Conservation (phyloP, 352 stramenopile species). For the Phytophthora pluvialis region DNA sequence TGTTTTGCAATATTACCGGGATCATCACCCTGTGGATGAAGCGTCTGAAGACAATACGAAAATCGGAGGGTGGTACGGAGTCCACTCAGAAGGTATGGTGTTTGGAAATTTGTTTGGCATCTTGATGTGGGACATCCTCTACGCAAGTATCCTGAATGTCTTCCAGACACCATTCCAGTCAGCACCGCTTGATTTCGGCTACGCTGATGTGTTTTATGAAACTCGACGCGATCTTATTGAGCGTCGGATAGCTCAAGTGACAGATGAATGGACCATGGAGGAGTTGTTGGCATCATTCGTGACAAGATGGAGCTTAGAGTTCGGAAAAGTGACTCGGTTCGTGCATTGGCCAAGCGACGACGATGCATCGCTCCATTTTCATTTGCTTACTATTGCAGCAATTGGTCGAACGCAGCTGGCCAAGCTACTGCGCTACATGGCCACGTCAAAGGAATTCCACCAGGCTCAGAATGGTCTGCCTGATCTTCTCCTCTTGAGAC, state of each 20-base stretch:
- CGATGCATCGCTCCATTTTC: constrained; percentile 47
- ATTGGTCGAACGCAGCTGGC: constrained; percentile 51
- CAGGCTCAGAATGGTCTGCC: constrained; percentile 76
- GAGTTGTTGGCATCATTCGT: constrained; percentile 52
- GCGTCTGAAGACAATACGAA: neutral
- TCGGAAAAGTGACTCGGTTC: constrained; percentile 69
- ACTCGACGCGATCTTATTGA: constrained; percentile 55
- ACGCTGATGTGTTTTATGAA: constrained; percentile 59
- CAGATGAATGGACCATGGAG: constrained; percentile 43
- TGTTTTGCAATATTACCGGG: constrained; percentile 79
- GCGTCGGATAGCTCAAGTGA: constrained; percentile 45
- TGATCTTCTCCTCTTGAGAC: constrained; percentile 65
- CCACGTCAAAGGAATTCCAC: constrained; percentile 72
- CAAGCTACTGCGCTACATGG: constrained; percentile 67
- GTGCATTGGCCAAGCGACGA: constrained; percentile 56
- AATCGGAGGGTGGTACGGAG: constrained; percentile 76
- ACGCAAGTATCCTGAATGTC: constrained; percentile 76
- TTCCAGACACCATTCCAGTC: constrained; percentile 90
- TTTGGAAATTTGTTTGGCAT: constrained; percentile 83
- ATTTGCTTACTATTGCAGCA: constrained; percentile 58
- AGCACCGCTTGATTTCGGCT: constrained; percentile 75
- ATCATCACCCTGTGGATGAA: constrained; percentile 27
- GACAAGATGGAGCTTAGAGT: constrained; percentile 46
- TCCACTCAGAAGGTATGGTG: constrained; percentile 84
- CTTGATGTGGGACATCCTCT: constrained; percentile 91